These are phyloP conservation scores for Sanghuangporus baumii DNA, from an alignment of 1,284 basidiomycete genomes.

Conservation along the genomic window DNA sequence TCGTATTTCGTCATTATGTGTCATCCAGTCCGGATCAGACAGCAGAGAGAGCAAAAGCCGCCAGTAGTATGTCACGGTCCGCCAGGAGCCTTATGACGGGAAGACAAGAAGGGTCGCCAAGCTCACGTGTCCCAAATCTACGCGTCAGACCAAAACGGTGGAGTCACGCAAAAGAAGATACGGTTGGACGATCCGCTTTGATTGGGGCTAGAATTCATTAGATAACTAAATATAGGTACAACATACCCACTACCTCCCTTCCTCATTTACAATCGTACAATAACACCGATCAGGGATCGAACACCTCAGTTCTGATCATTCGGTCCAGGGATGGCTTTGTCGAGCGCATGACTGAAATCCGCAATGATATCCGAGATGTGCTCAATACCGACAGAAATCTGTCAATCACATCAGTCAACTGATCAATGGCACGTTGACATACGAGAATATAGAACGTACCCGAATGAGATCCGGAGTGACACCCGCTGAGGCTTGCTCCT, in stretches of 20 bases:
- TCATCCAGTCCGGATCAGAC: not conserved
- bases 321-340: not conserved
- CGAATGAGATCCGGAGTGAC: conserved; percentile 80
- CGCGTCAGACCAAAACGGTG: too few relatives aligned
- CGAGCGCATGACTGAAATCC: conserved; percentile 68
- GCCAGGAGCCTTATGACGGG: not conserved
- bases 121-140: not conserved
- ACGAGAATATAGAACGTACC: conserved; percentile 33
- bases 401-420: conserved; percentile 4
- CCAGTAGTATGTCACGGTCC: not conserved
- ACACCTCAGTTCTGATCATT: not conserved
- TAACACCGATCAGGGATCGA: not conserved
- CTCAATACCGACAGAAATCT: conserved; percentile 78
- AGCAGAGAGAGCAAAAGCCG: not conserved
- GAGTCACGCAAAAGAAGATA: not conserved
- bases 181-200: not conserved
- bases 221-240: not conserved
- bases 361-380: conserved; percentile 82
- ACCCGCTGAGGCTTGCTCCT: conserved; percentile 66
- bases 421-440: not conserved
- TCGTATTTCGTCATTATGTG: too few relatives aligned
- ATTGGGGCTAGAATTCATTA: not conserved
- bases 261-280: not conserved
- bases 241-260: not conserved
- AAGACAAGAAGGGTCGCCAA: not conserved